Base-by-base conservation (phyloP, 345 rosid species). In the Pistacia atlantica region DNA sequence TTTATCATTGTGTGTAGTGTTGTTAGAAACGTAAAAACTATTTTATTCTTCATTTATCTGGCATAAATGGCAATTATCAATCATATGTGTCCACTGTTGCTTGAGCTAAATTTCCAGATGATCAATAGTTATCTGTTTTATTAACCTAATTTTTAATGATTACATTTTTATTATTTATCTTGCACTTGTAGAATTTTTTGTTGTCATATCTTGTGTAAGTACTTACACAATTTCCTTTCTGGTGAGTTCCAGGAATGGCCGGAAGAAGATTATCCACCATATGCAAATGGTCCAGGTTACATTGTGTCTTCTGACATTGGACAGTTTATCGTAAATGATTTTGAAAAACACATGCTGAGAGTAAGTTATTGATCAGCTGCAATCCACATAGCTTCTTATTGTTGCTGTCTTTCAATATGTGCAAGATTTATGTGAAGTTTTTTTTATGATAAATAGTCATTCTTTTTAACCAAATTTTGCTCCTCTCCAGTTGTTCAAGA, bases 241-340 rank as follows among this genome's bases (percentile, higher is more conserved):
- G 72, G 54, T 76, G 55, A 61, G 8, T 78, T 81, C 49, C 85
- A 95, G 98, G 99, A 93, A 76, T 95, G 99, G 98, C 94, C 96
- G 6, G 98, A 91, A 83, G 98, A 93, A 88, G 98, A 22, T 22
- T 22, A 22, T 81, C 99, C 99, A 10, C 99, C 96, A 11, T 93
- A 93, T 46, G 99, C 99, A 45, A 95, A 95, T 75, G 99, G 99
- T 62, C 99, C 99, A 0, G 98, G 98, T 69, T 95, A 95, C 75
- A 84, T 95, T 49, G 72, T 92, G 46, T 93, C 98, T 45, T 84
- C 92, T 20, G 96, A 95, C 86, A 93, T 95, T 65, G 96, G 91
- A 1, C 80, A 67, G 48, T 95, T 89, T 88, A 87, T 95, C 12
- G 97, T 90, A 42, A 80, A 91, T 0, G 90, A 91, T 86, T 95